phyloP scores from a whole-genome alignment of 2,329 filamentous ascomycete genomes.

The Alternaria arbusti region DNA sequence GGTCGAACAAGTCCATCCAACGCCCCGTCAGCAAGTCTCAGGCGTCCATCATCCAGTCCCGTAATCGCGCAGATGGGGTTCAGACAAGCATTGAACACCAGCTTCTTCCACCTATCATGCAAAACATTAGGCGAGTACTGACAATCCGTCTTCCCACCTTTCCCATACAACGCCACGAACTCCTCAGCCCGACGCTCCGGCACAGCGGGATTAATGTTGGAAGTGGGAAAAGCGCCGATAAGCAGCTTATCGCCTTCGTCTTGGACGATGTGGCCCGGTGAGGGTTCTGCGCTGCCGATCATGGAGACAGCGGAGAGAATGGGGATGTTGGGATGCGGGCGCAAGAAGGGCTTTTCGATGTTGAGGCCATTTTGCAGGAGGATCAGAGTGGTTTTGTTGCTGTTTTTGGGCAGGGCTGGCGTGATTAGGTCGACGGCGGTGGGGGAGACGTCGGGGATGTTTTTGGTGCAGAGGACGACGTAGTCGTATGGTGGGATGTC shows the following conservation, averaged over 20 bases:
- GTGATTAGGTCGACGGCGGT: slow-evolving; percentile 57
- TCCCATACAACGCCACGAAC: slow-evolving; percentile 58
- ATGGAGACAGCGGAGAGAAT: slow-evolving; percentile 61
- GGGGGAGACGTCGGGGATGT: slow-evolving; percentile 61
- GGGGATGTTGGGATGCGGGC: slow-evolving; percentile 58
- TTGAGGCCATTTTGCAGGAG: slow-evolving; percentile 70
- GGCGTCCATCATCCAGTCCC: slow-evolving; percentile 58
- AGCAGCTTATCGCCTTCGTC: slow-evolving; percentile 59
- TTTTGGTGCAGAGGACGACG: slow-evolving; percentile 65
- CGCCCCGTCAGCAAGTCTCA: slow-evolving; percentile 55
- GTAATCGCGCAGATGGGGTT: slow-evolving; percentile 62
- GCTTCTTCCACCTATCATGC: slow-evolving; percentile 58
- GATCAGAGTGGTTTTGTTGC: slow-evolving; percentile 59
- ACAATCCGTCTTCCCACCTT: slow-evolving; percentile 54
- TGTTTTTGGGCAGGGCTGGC: slow-evolving; percentile 58
- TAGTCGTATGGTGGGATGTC: slow-evolving; percentile 57
- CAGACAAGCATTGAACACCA: slow-evolving; percentile 60
- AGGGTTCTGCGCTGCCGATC: slow-evolving; percentile 59
- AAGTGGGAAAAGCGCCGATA: slow-evolving; percentile 59
- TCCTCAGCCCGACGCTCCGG: slow-evolving; percentile 45
- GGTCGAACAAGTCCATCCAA: slow-evolving; percentile 59
- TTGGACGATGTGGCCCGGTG: slow-evolving; percentile 59
- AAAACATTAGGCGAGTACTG: slow-evolving; percentile 52
- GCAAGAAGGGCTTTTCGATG: slow-evolving; percentile 63
- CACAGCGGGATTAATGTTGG: slow-evolving; percentile 32